phyloP scores from a whole-genome alignment of 768 basidiomycete species.

The Amanita molliuscula region DNA sequence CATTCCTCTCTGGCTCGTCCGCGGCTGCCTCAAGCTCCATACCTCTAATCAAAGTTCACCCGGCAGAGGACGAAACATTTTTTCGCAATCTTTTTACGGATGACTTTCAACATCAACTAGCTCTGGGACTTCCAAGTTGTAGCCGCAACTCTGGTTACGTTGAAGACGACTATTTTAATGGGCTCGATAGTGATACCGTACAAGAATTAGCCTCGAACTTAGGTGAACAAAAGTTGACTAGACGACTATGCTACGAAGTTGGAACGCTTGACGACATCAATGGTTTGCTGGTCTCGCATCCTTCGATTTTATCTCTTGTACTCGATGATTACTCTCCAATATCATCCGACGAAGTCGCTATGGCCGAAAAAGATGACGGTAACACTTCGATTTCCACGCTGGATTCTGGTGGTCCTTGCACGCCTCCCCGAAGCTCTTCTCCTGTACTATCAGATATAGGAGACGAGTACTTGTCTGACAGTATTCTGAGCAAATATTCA shows the following conservation, averaged over 20 bases:
- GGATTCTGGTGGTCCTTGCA: constrained; percentile 11
- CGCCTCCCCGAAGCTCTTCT: constrained; percentile 9
- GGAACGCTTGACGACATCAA: background rate
- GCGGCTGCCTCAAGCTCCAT: background rate
- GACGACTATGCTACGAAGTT: background rate
- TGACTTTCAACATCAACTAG: background rate
- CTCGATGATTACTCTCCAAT: background rate
- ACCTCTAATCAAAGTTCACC: background rate
- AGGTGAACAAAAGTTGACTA: background rate
- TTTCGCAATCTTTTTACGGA: background rate
- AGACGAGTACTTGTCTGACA: background rate
- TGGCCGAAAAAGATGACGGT: constrained; percentile 6
- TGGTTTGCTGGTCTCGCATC: background rate
- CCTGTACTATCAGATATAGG: background rate
- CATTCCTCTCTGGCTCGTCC: background rate
- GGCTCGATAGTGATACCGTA: background rate
- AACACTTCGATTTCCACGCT: constrained; percentile 11
- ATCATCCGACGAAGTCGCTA: background rate
- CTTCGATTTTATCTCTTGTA: background rate
- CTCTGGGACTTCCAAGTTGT: background rate
- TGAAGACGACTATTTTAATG: background rate
- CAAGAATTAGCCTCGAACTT: background rate
- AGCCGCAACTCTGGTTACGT: background rate
- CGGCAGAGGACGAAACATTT: background rate
- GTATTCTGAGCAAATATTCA: background rate